These are phyloP conservation scores for Podila epicladia DNA, from an alignment of 192 early-diverging fungal genomes.

Conservation along the genomic window DNA sequence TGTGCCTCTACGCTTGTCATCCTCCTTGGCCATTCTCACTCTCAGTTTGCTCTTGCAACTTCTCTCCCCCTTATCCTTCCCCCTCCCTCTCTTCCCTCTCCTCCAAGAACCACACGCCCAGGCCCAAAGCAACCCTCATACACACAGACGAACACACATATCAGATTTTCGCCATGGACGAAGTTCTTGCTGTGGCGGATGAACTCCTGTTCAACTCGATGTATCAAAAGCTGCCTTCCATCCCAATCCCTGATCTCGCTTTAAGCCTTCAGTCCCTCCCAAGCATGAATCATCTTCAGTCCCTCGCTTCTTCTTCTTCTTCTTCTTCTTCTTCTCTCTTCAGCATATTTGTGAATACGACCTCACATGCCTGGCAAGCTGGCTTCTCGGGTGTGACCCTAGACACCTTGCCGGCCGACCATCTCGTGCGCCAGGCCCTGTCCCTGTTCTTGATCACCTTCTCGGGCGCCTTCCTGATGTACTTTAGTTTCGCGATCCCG, in stretches of 20 bases:
- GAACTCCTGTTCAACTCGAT: constrained; percentile 57
- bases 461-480: constrained; percentile 81
- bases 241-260: constrained; percentile 56
- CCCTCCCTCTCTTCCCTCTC: too few species aligned
- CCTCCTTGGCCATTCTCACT: too few species aligned
- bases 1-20: too few species aligned
- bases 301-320: constrained; percentile 44
- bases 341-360: constrained; percentile 11
- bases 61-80: too few species aligned
- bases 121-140: too few species aligned
- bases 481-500: constrained; percentile 78
- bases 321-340: constrained; percentile 37
- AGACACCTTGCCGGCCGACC: constrained; percentile 60
- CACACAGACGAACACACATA: too few species aligned
- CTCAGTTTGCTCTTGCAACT: too few species aligned
- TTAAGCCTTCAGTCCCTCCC: constrained; percentile 45
- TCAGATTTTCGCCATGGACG: too few species aligned
- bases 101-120: too few species aligned
- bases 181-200: constrained; percentile 5
- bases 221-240: constrained; percentile 58
- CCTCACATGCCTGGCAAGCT: constrained; percentile 44
- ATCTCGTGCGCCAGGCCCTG: constrained; percentile 74
- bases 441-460: constrained; percentile 79
- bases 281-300: constrained; percentile 4
- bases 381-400: constrained; percentile 43